phyloP scores from a whole-genome alignment of 2,329 filamentous ascomycete genomes.

The Fonsecaea multimorphosa region DNA sequence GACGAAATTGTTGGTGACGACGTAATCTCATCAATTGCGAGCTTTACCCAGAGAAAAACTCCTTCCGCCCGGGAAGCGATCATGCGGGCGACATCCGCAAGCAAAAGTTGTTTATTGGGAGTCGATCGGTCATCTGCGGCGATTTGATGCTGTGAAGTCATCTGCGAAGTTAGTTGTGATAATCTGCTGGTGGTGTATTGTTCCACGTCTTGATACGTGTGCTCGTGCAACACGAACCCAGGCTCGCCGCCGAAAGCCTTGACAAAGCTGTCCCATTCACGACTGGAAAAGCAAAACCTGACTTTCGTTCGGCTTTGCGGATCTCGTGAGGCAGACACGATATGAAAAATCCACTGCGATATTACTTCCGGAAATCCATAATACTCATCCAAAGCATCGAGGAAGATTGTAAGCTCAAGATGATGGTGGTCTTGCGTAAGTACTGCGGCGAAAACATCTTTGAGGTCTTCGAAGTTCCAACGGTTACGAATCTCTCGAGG shows the following conservation, averaged over 20 bases:
- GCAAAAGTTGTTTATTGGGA: background rate
- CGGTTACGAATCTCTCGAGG: no score
- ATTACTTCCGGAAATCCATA: background rate
- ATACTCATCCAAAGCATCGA: background rate
- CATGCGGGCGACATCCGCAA: background rate
- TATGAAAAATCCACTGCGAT: background rate
- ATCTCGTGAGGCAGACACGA: background rate
- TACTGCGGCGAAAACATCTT: no score
- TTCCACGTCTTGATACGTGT: background rate
- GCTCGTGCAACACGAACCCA: background rate
- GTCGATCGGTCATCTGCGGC: background rate
- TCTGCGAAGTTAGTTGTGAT: no score
- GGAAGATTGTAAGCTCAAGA: background rate
- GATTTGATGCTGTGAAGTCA: background rate
- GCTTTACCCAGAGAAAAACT: background rate
- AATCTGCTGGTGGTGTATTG: background rate
- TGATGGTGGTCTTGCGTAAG: no score
- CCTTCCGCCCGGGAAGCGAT: background rate
- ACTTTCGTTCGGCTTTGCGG: background rate
- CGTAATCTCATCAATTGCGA: background rate
- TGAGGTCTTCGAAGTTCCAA: no score
- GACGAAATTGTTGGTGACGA: background rate
- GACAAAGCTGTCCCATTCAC: background rate
- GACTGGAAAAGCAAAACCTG: background rate
- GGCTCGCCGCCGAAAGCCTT: background rate